Evolutionary conservation across 805 yeast species (phyloP).

Genomic region (Blastobotrys americana): DNA sequence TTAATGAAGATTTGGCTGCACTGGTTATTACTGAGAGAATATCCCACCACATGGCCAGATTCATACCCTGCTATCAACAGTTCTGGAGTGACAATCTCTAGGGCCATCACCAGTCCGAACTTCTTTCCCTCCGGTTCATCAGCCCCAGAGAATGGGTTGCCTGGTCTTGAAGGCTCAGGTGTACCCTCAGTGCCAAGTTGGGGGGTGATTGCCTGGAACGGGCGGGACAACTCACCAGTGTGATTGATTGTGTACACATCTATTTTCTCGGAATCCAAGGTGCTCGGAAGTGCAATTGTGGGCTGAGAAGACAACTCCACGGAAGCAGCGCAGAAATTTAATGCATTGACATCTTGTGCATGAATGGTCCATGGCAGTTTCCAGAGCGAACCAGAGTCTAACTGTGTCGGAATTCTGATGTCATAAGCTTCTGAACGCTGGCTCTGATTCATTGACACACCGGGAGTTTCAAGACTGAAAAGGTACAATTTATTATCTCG

Average conservation of each 20-base stretch:
- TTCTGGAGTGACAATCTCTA: slow-evolving; percentile 33
- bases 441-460: too few species aligned
- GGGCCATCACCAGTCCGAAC: slow-evolving; percentile 63
- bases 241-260: slow-evolving; percentile 38
- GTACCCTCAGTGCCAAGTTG: too few species aligned
- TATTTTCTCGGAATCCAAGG: slow-evolving; percentile 53
- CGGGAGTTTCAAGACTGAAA: slow-evolving; percentile 26
- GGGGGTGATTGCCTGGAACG: too few species aligned
- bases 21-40: slow-evolving; percentile 17
- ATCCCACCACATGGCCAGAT: slow-evolving; percentile 51
- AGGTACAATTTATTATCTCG: slow-evolving; percentile 47
- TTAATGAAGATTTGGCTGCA: slow-evolving; percentile 17
- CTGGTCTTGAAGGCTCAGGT: too few species aligned
- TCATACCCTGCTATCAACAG: slow-evolving; percentile 54
- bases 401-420: slow-evolving; percentile 21
- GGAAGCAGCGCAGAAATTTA: slow-evolving; percentile 66
- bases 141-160: slow-evolving; percentile 14
- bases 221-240: slow-evolving; percentile 15
- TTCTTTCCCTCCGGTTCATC: slow-evolving; percentile 25
- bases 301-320: slow-evolving; percentile 21
- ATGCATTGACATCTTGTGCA: slow-evolving; percentile 61
- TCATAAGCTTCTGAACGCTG: background rate
- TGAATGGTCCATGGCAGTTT: slow-evolving; percentile 32
- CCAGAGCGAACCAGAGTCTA: slow-evolving; percentile 20
- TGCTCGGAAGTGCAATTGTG: slow-evolving; percentile 53